These are phyloP conservation scores for Aspergillus saccharolyticus DNA, from an alignment of 495 filamentous ascomycete species.

Conservation along the genomic window DNA sequence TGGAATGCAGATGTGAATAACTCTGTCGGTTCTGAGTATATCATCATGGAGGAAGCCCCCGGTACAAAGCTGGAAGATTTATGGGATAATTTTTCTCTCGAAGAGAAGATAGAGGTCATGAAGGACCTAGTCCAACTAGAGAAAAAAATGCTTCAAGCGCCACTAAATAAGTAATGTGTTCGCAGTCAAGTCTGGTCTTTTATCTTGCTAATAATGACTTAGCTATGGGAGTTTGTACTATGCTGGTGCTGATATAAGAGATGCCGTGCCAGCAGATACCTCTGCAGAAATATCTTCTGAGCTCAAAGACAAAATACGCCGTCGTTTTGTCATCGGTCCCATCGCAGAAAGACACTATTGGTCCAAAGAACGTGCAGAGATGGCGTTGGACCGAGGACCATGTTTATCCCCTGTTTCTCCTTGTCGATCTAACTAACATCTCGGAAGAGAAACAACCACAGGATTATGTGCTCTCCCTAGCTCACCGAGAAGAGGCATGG, in stretches of 20 bases:
- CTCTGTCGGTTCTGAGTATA: constrained; percentile 35
- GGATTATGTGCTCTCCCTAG: constrained; percentile 22
- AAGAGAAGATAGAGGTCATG: constrained; percentile 24
- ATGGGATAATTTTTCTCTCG: constrained; percentile 23
- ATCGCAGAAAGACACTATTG: constrained; percentile 23
- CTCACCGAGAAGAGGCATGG: constrained; percentile 24
- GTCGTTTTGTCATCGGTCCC: constrained; percentile 30
- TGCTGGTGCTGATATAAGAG: constrained; percentile 6
- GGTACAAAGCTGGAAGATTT: constrained; percentile 22
- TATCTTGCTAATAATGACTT: constrained; percentile 5
- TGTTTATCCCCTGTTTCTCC: constrained; percentile 17
- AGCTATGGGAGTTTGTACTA: constrained; percentile 29
- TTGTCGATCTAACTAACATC: constrained; percentile 4
- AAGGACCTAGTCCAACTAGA: constrained; percentile 24
- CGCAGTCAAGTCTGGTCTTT: background rate
- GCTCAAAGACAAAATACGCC: constrained; percentile 13
- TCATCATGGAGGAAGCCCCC: constrained; percentile 36
- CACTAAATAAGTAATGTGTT: constrained; percentile 20
- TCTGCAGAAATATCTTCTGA: constrained; percentile 9
- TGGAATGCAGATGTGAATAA: constrained; percentile 31
- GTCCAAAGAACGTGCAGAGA: constrained; percentile 22
- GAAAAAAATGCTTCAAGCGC: constrained; percentile 23
- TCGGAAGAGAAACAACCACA: constrained; percentile 17
- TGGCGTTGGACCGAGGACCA: constrained; percentile 28
- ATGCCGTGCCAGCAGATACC: constrained; percentile 6